phyloP scores from a whole-genome alignment of 768 basidiomycete genomes.

The Dentipellis sp. region DNA sequence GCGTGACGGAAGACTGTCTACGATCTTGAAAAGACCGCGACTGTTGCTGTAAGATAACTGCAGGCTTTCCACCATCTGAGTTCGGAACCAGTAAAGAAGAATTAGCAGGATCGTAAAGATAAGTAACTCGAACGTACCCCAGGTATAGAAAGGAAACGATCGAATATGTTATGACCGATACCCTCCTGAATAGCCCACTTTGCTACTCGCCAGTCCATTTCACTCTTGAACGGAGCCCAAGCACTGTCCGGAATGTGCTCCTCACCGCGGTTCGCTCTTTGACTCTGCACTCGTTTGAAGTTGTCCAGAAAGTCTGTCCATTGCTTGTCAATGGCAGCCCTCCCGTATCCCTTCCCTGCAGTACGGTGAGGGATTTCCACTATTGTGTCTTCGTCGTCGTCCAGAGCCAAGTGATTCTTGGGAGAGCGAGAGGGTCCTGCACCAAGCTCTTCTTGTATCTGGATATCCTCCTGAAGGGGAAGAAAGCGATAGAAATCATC shows the following conservation, averaged over 20 bases:
- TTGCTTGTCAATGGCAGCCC: neutral
- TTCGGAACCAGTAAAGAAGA: neutral
- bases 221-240: neutral
- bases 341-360: neutral
- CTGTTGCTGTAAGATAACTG: conserved; percentile 19
- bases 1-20: conserved; percentile 20
- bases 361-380: neutral
- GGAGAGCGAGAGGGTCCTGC: neutral
- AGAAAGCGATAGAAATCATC: neutral
- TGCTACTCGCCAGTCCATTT: neutral
- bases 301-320: neutral
- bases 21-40: conserved; percentile 17
- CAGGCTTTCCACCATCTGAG: neutral
- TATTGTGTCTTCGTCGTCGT: neutral
- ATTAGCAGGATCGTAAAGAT: neutral
- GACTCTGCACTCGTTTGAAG: neutral
- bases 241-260: neutral
- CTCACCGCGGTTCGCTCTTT: neutral
- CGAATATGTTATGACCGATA: neutral
- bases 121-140: neutral
- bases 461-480: neutral
- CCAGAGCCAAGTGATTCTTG: neutral
- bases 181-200: neutral
- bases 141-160: neutral
- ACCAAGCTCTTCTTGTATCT: neutral